Evolutionary conservation across 2,329 filamentous ascomycete genomes (phyloP).

Genomic region (Fusarium goolgardi): DNA sequence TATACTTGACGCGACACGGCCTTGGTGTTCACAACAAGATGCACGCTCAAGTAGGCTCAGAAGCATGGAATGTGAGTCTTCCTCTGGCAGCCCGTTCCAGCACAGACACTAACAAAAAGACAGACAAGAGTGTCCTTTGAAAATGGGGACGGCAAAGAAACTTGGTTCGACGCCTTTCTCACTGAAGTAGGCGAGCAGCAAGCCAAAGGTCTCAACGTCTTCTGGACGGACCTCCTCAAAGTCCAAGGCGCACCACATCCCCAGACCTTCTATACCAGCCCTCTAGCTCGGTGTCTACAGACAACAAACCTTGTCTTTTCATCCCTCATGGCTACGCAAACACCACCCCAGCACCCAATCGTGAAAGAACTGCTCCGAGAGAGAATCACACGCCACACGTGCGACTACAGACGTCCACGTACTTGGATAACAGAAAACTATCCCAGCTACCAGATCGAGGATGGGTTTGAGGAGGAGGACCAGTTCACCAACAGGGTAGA

Average conservation of each 20-base stretch:
- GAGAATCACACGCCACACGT: slow-evolving; percentile 70
- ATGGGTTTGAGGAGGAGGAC: slow-evolving; percentile 66
- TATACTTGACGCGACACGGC: slow-evolving; percentile 68
- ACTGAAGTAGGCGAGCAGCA: slow-evolving; percentile 65
- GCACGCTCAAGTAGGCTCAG: slow-evolving; percentile 66
- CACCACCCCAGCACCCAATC: slow-evolving; percentile 59
- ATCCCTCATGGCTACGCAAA: slow-evolving; percentile 53
- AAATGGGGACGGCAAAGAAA: slow-evolving; percentile 53
- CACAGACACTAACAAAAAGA: slow-evolving; percentile 3
- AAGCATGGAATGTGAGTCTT: slow-evolving; percentile 63
- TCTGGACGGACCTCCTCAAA: slow-evolving; percentile 61
- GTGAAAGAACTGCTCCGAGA: slow-evolving; percentile 71
- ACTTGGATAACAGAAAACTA: slow-evolving; percentile 62
- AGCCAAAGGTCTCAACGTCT: slow-evolving; percentile 61
- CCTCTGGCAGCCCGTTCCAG: neutral
- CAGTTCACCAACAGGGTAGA: slow-evolving; percentile 60
- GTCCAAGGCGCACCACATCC: slow-evolving; percentile 64
- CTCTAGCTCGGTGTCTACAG: slow-evolving; percentile 67
- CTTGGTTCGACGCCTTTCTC: slow-evolving; percentile 61
- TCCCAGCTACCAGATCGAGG: slow-evolving; percentile 64
- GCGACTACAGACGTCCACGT: slow-evolving; percentile 64
- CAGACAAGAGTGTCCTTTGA: slow-evolving; percentile 54
- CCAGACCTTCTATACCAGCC: slow-evolving; percentile 66
- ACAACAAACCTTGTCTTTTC: slow-evolving; percentile 65
- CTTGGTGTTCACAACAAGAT: slow-evolving; percentile 63